A percentile compares a stretch with the other conserved stretches of the same genome.
phyloP scores from a whole-genome alignment of 768 basidiomycete species.

The Termitomyces sp. region DNA sequence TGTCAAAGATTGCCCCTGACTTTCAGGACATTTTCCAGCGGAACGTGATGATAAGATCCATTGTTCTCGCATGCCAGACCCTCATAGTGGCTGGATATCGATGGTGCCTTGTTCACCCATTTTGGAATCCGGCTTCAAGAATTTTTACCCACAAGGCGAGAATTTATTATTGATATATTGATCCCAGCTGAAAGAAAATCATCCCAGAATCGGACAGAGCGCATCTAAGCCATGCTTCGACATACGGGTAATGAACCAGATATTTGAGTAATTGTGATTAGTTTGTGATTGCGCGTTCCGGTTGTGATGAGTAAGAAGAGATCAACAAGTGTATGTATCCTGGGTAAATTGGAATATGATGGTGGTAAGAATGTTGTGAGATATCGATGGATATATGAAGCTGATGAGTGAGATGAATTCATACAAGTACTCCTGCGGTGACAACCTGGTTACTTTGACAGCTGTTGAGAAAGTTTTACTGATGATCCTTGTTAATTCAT shows the following conservation, averaged over 20 bases:
- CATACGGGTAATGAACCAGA: background rate
- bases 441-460: background rate
- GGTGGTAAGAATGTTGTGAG: background rate
- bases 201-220: background rate
- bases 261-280: background rate
- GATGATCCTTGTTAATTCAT: background rate
- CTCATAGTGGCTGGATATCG: background rate
- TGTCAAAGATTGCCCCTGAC: background rate
- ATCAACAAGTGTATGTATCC: background rate
- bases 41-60: no score
- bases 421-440: background rate
- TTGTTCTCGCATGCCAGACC: no score
- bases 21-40: background rate
- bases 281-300: background rate
- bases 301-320: background rate
- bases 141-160: background rate
- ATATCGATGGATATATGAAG: background rate
- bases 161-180: background rate
- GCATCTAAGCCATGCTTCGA: background rate
- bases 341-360: background rate
- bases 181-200: background rate
- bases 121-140: background rate
- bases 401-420: background rate
- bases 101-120: no score
- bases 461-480: background rate